These are phyloP conservation scores for Arthonia radiata DNA, from an alignment of 495 filamentous ascomycete species.

Conservation along the genomic window DNA sequence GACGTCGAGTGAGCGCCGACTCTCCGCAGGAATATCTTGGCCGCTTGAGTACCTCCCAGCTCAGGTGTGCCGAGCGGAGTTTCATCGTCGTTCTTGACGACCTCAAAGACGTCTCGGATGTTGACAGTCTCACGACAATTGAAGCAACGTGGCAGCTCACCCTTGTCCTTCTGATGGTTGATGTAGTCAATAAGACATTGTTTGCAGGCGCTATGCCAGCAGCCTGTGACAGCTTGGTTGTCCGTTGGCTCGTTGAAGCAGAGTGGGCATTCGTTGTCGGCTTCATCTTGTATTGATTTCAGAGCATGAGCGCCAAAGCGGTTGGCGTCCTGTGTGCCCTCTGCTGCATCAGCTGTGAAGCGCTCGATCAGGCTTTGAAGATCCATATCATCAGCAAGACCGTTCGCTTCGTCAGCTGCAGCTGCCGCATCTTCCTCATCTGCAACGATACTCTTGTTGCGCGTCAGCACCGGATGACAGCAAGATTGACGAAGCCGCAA, in stretches of 20 bases:
- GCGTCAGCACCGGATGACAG: conserved; percentile 73
- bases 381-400: conserved; percentile 89
- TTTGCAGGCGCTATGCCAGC: conserved; percentile 93
- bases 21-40: conserved; percentile 50
- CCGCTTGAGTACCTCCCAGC: conserved; percentile 12
- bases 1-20: conserved; percentile 56
- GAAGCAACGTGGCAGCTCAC: conserved; percentile 56
- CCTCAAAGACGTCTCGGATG: conserved; percentile 68
- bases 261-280: conserved; percentile 74
- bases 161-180: conserved; percentile 54
- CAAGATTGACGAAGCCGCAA: conserved; percentile 82
- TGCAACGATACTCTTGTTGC: conserved; percentile 57
- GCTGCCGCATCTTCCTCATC: conserved; percentile 73
- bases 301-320: conserved; percentile 65
- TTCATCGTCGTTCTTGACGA: conserved; percentile 25
- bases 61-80: conserved; percentile 6
- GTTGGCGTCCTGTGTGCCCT: conserved; percentile 37
- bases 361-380: conserved; percentile 59
- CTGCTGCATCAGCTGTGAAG: conserved; percentile 44
- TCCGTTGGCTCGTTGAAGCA: conserved; percentile 88
- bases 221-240: conserved; percentile 77
- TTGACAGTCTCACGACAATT: conserved; percentile 70
- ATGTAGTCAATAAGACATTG: conserved; percentile 73
- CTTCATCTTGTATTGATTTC: conserved; percentile 71
- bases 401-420: conserved; percentile 52